A percentile compares a stretch with the other conserved stretches of the same genome.
Conservation (phyloP, 352 stramenopile genomes). For the Pythium aristosporum region DNA sequence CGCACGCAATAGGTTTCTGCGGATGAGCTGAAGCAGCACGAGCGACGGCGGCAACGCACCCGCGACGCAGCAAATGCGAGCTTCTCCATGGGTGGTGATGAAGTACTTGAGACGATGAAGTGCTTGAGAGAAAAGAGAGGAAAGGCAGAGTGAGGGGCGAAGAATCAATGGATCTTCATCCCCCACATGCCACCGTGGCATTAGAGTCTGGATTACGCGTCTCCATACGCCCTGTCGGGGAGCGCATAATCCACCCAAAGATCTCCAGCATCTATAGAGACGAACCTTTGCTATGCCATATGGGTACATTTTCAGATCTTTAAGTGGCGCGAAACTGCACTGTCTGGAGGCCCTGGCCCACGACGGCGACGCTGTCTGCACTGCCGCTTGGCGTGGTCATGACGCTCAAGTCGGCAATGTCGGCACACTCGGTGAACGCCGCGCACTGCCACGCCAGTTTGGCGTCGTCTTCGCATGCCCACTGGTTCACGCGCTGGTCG, state of each 20-base stretch:
- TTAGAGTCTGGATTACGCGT: too few species aligned
- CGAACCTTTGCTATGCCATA: constrained; percentile 10
- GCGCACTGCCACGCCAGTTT: constrained; percentile 53
- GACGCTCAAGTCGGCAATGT: constrained; percentile 70
- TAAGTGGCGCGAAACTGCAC: constrained; percentile 35
- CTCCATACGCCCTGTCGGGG: too few species aligned
- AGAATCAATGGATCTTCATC: not conserved
- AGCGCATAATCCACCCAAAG: not conserved
- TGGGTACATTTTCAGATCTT: not conserved
- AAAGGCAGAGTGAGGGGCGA: not conserved
- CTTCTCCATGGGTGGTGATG: constrained; percentile 15
- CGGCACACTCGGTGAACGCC: constrained; percentile 75
- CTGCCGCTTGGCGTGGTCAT: not conserved
- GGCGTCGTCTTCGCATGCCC: constrained; percentile 28
- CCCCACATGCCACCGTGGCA: not conserved
- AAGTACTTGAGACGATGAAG: not conserved
- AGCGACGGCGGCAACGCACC: constrained; percentile 28
- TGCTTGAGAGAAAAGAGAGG: not conserved
- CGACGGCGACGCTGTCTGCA: constrained; percentile 44
- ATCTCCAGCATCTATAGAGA: not conserved
- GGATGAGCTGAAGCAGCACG: constrained; percentile 21
- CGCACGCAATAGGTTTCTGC: constrained; percentile 14
- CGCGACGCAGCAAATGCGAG: constrained; percentile 22
- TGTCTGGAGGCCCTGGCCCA: constrained; percentile 78
- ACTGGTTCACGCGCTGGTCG: constrained; percentile 83